These are phyloP conservation scores for Draba incana DNA, from an alignment of 345 rosid genomes.

Conservation along the genomic window DNA sequence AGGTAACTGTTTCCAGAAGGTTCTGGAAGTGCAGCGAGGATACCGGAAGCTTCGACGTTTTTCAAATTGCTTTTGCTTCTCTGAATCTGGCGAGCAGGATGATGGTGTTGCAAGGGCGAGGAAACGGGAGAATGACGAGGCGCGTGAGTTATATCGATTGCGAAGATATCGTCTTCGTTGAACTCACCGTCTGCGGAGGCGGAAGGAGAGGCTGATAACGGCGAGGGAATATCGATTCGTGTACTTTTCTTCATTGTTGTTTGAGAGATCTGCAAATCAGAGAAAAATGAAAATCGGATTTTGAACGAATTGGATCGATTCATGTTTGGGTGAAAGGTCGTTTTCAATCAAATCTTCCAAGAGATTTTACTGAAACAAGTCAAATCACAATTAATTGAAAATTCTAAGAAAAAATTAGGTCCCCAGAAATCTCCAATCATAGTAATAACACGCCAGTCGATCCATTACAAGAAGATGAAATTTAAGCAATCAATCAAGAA, in stretches of 20 bases:
- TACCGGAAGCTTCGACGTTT: conserved; percentile 63
- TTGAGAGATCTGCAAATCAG: conserved; percentile 30
- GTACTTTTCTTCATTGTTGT: conserved; percentile 26
- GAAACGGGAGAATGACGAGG: conserved; percentile 31
- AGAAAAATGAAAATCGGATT: not conserved
- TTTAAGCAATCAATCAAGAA: not conserved
- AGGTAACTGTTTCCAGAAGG: conserved; percentile 39
- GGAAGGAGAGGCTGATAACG: conserved; percentile 37
- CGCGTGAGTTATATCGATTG: conserved; percentile 53
- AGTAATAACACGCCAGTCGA: conserved; percentile 5
- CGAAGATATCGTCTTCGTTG: conserved; percentile 68
- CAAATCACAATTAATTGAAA: conserved; percentile 10
- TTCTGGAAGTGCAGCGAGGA: conserved; percentile 77
- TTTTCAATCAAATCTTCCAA: conserved; percentile 32
- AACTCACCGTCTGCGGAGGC: conserved; percentile 55
- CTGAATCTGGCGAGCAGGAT: conserved; percentile 37
- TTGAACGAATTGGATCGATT: conserved; percentile 11
- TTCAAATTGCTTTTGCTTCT: conserved; percentile 45
- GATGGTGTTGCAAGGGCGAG: conserved; percentile 23
- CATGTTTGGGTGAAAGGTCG: conserved; percentile 1
- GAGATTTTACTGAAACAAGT: conserved; percentile 13
- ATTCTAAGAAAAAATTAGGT: not conserved
- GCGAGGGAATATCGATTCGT: conserved; percentile 33
- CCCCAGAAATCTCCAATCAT: conserved; percentile 23
- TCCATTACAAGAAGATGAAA: conserved; percentile 2